Base-by-base conservation (phyloP, 345 rosid species). In the Lenwebbia sp. region DNA sequence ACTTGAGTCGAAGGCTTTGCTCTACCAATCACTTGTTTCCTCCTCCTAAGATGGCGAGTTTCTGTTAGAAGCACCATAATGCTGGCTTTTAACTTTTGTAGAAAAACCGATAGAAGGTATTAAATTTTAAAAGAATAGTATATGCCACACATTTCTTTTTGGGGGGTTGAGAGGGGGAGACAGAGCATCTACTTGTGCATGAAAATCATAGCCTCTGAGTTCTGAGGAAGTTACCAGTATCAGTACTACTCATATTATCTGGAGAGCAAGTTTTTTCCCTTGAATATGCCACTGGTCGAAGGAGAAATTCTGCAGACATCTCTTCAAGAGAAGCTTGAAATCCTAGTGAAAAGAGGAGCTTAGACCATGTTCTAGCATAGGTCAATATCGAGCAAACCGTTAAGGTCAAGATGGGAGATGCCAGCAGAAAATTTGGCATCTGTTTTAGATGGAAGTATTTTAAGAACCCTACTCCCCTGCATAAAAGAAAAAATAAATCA, bases 381-480 rank as follows among this genome's bases (percentile, higher is more conserved):
- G 93, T 91, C 85, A 90, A 70, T 84, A 95, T 91, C 19, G 95
- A 93, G 91, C 92, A 96, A 83, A 94, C 85, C 30, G 98, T 94
- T 88, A 94, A 86, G 82, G 95, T 92, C 55, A 96, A 88, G 85
- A 96, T 90, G 10, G 99, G 99, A 52, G 99, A 94, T 87, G 99
- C 99, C 47, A 96, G 96, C 33, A 97, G 93, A 94, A 97, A 97
- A 90, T 96, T 97, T 82, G 99, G 99, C 89, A 97, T 86, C 90
- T 96, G 99, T 87, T 95, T 96, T 13, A 94, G 86, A 78, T 93
- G 94, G 90, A 97, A 97, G 90, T 95, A 96, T 84, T 85, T 94
- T 91, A 97, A 91, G 93, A 97, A 96, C 51, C 99, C 99, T 85
- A 94, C 98, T 88, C 96, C 94, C 98, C 99, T 97, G 88, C 86